A percentile compares a stretch with the other conserved stretches of the same genome.
Evolutionary conservation across 768 basidiomycete genomes (phyloP).

Genomic region (Trichaptum fuscoviolaceum): DNA sequence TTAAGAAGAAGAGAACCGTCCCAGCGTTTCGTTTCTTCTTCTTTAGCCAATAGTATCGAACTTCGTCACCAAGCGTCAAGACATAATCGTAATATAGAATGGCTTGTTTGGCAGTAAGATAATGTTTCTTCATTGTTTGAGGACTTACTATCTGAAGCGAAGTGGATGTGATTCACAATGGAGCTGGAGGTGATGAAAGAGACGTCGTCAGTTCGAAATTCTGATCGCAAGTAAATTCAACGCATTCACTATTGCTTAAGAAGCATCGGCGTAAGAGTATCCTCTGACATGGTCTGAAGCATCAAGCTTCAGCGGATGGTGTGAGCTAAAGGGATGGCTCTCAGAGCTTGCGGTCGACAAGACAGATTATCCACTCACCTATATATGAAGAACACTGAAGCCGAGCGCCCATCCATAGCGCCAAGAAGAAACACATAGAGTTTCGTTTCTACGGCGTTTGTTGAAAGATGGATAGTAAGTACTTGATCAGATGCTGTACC

Average conservation of each 20-base stretch:
- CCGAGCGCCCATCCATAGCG: too few relatives aligned
- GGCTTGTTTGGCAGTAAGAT: background rate
- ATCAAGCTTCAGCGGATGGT: too few relatives aligned
- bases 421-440: too few relatives aligned
- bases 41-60: background rate
- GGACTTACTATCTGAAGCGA: background rate
- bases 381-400: too few relatives aligned
- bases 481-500: too few relatives aligned
- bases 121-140: background rate
- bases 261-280: background rate
- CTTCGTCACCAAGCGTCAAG: background rate
- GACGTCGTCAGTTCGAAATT: background rate
- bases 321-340: too few relatives aligned
- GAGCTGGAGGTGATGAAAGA: background rate
- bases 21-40: background rate
- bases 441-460: too few relatives aligned
- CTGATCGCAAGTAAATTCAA: background rate
- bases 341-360: too few relatives aligned
- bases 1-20: background rate
- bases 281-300: too few relatives aligned
- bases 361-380: too few relatives aligned
- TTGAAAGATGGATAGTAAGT: too few relatives aligned
- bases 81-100: background rate
- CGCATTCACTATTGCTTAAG: background rate
- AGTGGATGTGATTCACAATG: background rate